phyloP scores from a whole-genome alignment of 176 grass and related monocot species.

The Chloris gayana region DNA sequence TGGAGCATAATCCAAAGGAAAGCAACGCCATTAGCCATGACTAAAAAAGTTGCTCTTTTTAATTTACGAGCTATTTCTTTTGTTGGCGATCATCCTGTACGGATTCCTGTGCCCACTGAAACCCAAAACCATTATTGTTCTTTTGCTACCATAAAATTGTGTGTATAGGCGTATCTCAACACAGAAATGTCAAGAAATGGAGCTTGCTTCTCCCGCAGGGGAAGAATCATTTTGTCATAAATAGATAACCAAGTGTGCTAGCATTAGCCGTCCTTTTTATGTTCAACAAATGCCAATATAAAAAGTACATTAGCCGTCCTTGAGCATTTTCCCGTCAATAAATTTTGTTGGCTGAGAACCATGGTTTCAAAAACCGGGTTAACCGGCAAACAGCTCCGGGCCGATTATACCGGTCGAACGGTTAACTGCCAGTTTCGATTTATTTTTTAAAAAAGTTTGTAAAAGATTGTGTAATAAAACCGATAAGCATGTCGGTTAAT shows the following conservation, averaged over 20 bases:
- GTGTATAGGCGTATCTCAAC: neutral
- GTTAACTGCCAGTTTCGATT: no score
- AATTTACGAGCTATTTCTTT: neutral
- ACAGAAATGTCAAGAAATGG: neutral
- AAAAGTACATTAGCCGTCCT: no score
- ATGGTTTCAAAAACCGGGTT: no score
- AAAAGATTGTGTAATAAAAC: no score
- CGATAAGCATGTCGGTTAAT: no score
- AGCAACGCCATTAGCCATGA: neutral
- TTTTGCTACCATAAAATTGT: neutral
- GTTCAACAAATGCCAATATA: no score
- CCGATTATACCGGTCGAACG: no score
- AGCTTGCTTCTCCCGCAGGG: conserved; percentile 12
- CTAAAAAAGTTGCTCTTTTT: conserved; percentile 16
- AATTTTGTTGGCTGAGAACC: neutral
- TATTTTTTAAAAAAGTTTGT: no score
- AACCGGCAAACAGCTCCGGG: no score
- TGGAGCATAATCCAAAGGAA: conserved; percentile 4
- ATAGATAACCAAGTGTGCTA: neutral
- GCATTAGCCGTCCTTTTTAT: no score
- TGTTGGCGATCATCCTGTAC: conserved; percentile 18
- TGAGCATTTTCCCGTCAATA: no score
- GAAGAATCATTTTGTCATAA: conserved; percentile 16
- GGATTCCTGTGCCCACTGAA: conserved; percentile 2
- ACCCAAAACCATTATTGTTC: neutral